These are phyloP conservation scores for Aspergillus pseudoglaucus DNA, from an alignment of 2,329 filamentous ascomycete species.

Conservation along the genomic window DNA sequence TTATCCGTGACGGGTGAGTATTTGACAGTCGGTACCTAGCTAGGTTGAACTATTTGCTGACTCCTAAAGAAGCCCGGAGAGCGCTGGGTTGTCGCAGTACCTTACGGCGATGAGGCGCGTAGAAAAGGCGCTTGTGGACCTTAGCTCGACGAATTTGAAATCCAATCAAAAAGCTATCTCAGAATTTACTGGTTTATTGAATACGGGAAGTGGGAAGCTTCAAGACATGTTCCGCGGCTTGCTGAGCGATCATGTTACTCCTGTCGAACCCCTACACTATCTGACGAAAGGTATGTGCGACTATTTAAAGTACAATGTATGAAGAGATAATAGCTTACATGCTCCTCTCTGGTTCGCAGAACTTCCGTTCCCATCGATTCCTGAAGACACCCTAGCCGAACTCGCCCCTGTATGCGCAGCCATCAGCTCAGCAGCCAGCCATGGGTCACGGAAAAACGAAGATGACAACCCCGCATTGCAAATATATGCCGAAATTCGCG, in stretches of 20 bases:
- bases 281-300: conserved; percentile 69
- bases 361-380: conserved; percentile 70
- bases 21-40: not conserved
- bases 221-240: conserved; percentile 77
- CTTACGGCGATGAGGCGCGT: conserved; percentile 84
- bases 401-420: conserved; percentile 74
- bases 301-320: not conserved
- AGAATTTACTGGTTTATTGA: conserved; percentile 71
- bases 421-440: conserved; percentile 57
- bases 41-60: not conserved
- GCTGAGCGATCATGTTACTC: conserved; percentile 68
- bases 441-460: conserved; percentile 43
- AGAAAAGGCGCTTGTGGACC: conserved; percentile 73
- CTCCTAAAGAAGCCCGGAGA: conserved; percentile 55
- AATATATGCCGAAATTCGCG: conserved; percentile 79
- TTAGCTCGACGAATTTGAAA: conserved; percentile 83
- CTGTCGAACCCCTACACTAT: conserved; percentile 84
- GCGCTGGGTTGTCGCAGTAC: conserved; percentile 75
- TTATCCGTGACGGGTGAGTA: conserved; percentile 69
- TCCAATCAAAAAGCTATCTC: conserved; percentile 84
- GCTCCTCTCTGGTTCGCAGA: conserved; percentile 30
- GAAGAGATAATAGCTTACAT: conserved; percentile 15
- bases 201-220: conserved; percentile 71
- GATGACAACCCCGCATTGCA: conserved; percentile 66
- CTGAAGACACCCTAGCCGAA: conserved; percentile 67